Evolutionary conservation across 768 basidiomycete genomes (phyloP).

Genomic region (Podaxis sp.): DNA sequence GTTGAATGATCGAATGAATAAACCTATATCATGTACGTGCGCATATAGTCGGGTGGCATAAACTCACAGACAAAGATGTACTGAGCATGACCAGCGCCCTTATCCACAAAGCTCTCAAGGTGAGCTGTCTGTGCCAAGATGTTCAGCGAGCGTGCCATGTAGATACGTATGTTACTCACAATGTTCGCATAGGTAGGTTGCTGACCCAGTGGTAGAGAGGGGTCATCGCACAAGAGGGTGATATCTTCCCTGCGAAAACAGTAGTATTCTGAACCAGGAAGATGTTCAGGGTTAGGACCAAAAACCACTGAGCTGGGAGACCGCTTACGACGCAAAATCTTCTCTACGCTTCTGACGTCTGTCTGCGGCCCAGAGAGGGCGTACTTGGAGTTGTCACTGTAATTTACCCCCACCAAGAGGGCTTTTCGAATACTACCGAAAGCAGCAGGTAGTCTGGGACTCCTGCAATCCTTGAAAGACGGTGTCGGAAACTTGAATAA

Average conservation of each 20-base stretch:
- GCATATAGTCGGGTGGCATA: background rate
- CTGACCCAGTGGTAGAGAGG: background rate
- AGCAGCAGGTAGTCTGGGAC: background rate
- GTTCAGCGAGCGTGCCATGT: background rate
- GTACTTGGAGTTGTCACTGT: background rate
- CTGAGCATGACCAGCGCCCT: background rate
- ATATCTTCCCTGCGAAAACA: background rate
- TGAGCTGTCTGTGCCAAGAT: background rate
- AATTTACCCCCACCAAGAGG: background rate
- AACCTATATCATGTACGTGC: background rate
- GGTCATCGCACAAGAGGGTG: background rate
- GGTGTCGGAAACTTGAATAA: background rate
- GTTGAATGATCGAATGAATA: background rate
- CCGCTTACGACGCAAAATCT: background rate
- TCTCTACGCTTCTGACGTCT: background rate
- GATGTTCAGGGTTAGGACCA: too few species aligned
- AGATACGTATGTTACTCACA: background rate
- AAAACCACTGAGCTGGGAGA: too few species aligned
- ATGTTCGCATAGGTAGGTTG: conserved; percentile 2
- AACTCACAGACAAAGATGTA: background rate
- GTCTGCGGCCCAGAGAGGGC: background rate
- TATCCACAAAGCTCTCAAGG: background rate
- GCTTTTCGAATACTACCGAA: background rate
- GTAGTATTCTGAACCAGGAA: background rate
- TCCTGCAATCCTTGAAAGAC: background rate